Base-by-base conservation (phyloP, 129 eudicot species). In the Calendula officinalis region DNA sequence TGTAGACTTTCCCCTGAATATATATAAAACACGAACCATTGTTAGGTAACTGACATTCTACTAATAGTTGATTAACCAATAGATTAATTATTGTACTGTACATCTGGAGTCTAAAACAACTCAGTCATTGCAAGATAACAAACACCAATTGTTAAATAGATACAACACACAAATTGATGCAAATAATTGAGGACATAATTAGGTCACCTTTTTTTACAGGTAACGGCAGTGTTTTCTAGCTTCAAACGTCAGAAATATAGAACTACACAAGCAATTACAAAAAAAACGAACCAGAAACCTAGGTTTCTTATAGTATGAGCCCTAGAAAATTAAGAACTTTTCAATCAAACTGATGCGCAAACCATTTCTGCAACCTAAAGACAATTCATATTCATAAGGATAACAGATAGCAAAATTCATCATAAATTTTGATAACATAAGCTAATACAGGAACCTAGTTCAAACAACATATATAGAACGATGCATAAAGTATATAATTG, bases 1-100 rank as follows among this genome's bases (percentile, higher is more conserved):
- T 4, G 75, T 48, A 67, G 79, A 60, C 55, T 75, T 83, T 71
- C 91, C 91, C 79, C 95, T 90, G 60, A 45, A 56, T 6, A 76
- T 56, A 37, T 13, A 34, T 27, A 30, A 40, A 67, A 52, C 38
- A 66, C 51, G 55, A 40, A 30, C 14, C 11, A 22, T 47, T 46
- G 44, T 48, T 48, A 13, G 53, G 14, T 44, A 9, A 48, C 49
- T 52, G 35, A 4, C 34, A 48, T 40, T 69, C 42, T 58, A 45
- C 7, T 46, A 58, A 41, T 16, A 32, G 37, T 60, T 70, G 10
- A 39, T 36, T 30, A 27, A 36, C 6, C 16, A 48, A 48, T 8
- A 60, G 40, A 38, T 12, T 7, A 5, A 22, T 37, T 16, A n/a
- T 3, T 13, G 11, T 42, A 39, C 33, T 13, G 11, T 42, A 39